Evolutionary conservation across 306 rosid species (phyloP).

Genomic region (Nissolia schottii): DNA sequence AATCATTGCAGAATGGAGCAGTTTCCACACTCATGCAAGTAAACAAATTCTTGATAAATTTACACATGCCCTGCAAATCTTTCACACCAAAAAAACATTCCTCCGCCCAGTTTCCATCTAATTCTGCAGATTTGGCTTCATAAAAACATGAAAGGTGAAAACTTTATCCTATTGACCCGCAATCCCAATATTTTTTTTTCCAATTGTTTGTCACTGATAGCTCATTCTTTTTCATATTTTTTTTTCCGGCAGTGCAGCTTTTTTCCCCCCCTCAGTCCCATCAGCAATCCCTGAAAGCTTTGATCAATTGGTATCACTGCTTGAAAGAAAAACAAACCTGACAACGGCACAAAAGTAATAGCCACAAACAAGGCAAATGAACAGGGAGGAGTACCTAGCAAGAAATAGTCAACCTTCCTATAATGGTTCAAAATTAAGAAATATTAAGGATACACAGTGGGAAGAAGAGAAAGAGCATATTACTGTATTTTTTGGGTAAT

Average conservation of each 20-base stretch:
- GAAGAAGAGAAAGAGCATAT: constrained; percentile 27
- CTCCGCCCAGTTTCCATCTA: constrained; percentile 30
- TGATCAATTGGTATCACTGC: constrained; percentile 19
- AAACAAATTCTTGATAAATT: constrained; percentile 14
- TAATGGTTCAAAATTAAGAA: background rate
- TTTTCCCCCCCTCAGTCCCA: constrained; percentile 21
- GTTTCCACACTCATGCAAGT: constrained; percentile 15
- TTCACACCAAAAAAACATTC: background rate
- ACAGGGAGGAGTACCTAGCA: constrained; percentile 18
- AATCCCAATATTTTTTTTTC: constrained; percentile 19
- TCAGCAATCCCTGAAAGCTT: constrained; percentile 34
- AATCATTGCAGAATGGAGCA: constrained; percentile 32
- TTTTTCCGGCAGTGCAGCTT: background rate
- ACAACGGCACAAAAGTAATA: constrained; percentile 22
- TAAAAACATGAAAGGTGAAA: constrained; percentile 8
- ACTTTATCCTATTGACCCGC: constrained; percentile 25
- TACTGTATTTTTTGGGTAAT: background rate
- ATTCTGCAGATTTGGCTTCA: constrained; percentile 10
- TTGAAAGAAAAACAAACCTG: constrained; percentile 36
- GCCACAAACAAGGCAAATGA: constrained; percentile 24
- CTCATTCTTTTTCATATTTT: background rate
- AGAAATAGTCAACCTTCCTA: constrained; percentile 3
- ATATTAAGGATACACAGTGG: constrained; percentile 18
- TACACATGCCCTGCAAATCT: background rate
- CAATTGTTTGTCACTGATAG: background rate